These are phyloP conservation scores for Diaporthe citrichinensis DNA, from an alignment of 2,329 filamentous ascomycete species.

Conservation along the genomic window DNA sequence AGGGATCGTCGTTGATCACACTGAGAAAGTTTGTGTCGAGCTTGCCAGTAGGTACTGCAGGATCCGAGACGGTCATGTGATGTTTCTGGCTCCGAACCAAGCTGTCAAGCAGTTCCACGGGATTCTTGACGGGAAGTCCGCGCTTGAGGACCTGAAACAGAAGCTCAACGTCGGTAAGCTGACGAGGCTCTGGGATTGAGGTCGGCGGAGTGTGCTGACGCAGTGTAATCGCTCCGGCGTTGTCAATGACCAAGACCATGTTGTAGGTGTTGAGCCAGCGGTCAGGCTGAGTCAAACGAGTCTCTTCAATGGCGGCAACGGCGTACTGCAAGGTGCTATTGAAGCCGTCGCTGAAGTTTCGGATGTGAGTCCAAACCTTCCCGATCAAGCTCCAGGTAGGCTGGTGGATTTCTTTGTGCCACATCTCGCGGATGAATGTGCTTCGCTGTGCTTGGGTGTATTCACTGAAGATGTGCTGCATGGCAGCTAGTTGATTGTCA, in stretches of 20 bases:
- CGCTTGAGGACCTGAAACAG: slow-evolving; percentile 8
- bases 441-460: slow-evolving; percentile 1
- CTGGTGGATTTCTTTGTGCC: slow-evolving; percentile 36
- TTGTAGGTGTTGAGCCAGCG: slow-evolving; percentile 19
- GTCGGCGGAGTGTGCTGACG: neutral
- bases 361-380: slow-evolving; percentile 33
- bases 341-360: slow-evolving; percentile 17
- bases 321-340: neutral
- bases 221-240: neutral
- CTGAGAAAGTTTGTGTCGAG: neutral
- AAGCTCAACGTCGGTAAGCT: slow-evolving; percentile 35
- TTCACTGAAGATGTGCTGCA: neutral
- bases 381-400: slow-evolving; percentile 25
- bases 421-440: slow-evolving; percentile 29
- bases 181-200: neutral
- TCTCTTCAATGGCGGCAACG: neutral
- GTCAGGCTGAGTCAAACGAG: slow-evolving; percentile 6
- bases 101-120: neutral
- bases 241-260: neutral
- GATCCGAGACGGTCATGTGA: slow-evolving; percentile 18
- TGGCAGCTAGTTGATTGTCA: slow-evolving; percentile 5
- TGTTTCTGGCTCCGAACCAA: slow-evolving; percentile 17
- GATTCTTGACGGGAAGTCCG: slow-evolving; percentile 18
- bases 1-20: slow-evolving; percentile 2
- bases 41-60: neutral